Conservation (phyloP, 306 rosid species). For the Malus orientalis region DNA sequence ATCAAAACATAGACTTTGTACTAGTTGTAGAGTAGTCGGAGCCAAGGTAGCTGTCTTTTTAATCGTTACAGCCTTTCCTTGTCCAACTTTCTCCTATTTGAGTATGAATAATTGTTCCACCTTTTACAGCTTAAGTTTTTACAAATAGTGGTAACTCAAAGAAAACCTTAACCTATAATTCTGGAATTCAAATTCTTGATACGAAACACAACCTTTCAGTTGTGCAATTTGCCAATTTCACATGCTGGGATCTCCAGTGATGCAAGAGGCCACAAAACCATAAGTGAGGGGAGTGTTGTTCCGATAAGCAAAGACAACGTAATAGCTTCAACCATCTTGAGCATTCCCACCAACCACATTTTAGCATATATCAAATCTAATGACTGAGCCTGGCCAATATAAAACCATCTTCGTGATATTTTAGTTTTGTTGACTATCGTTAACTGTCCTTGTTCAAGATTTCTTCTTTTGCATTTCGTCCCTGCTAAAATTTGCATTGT, state of each 20-base stretch:
- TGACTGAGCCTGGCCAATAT: neutral
- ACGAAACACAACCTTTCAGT: neutral
- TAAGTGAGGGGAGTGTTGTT: neutral
- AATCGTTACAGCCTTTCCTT: no score
- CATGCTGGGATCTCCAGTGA: neutral
- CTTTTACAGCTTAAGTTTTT: neutral
- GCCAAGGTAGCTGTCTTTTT: neutral
- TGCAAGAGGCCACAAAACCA: neutral
- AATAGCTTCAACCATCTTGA: neutral
- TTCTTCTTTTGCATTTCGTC: neutral
- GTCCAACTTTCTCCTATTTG: neutral
- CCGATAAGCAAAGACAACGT: neutral
- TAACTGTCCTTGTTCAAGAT: neutral
- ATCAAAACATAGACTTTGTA: neutral
- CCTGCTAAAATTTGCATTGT: neutral
- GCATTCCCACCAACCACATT: neutral
- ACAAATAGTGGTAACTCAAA: neutral
- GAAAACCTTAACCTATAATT: neutral
- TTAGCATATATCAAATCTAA: neutral
- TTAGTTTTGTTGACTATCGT: neutral
- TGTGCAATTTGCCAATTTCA: no score
- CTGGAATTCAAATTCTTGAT: neutral
- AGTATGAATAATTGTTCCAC: neutral
- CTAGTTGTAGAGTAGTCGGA: neutral
- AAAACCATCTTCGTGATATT: neutral